phyloP scores from a whole-genome alignment of 2,329 filamentous ascomycete genomes.

The Cryoendolithus antarcticus region DNA sequence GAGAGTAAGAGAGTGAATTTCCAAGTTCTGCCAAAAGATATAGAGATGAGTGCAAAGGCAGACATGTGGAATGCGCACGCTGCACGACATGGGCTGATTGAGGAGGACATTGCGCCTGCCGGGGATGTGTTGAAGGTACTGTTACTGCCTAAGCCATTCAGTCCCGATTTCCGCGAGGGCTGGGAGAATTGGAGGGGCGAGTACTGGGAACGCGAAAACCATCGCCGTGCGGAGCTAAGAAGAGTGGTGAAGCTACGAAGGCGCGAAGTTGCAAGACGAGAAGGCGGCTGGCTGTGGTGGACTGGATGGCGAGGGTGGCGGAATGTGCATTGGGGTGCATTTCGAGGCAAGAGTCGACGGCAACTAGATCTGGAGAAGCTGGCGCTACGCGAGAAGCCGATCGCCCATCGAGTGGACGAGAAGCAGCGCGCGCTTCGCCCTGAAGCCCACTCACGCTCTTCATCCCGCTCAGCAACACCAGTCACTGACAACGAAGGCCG shows the following conservation, averaged over 20 bases:
- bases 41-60: slow-evolving; percentile 44
- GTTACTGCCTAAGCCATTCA: slow-evolving; percentile 86
- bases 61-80: slow-evolving; percentile 37
- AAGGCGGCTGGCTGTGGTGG: slow-evolving; percentile 77
- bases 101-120: slow-evolving; percentile 81
- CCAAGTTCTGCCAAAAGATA: slow-evolving; percentile 26
- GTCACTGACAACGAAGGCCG: slow-evolving; percentile 13
- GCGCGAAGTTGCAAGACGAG: slow-evolving; percentile 53
- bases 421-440: slow-evolving; percentile 14
- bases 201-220: slow-evolving; percentile 96
- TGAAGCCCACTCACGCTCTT: slow-evolving; percentile 10
- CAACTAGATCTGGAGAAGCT: slow-evolving; percentile 19
- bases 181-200: slow-evolving; percentile 92
- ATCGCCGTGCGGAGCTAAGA: slow-evolving; percentile 63
- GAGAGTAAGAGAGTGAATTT: slow-evolving; percentile 23
- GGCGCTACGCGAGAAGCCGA: slow-evolving; percentile 16
- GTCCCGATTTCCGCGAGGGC: slow-evolving; percentile 84
- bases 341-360: slow-evolving; percentile 16
- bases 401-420: slow-evolving; percentile 9
- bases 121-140: slow-evolving; percentile 88
- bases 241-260: slow-evolving; percentile 58
- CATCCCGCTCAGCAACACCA: slow-evolving; percentile 15
- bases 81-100: slow-evolving; percentile 36
- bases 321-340: slow-evolving; percentile 15
- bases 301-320: slow-evolving; percentile 54